Evolutionary conservation across 331 rosid genomes (phyloP), one percentile per base, ranked within the genome.

Genomic region (Quercus lobata): DNA sequence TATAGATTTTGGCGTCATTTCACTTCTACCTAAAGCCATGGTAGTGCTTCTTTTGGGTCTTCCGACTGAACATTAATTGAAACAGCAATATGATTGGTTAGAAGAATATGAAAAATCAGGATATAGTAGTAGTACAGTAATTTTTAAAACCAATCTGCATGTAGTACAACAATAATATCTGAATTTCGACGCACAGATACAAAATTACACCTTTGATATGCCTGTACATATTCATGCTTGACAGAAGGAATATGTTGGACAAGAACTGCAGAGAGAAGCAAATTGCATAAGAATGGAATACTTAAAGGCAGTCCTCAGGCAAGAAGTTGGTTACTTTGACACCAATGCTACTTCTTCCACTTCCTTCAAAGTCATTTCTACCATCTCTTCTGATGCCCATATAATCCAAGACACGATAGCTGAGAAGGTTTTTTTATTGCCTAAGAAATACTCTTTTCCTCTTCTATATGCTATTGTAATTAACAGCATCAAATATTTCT

Each of bases 161-260:
- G 1, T 58, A 58, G 30, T 58, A 22, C 65, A 58, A 10, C 22
- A 58, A 58, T 58, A 58, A 7, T 58, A 25, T 4, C 1, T 58
- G 3, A 12, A 22, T 58, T 58, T 58, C 1, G 30, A 58, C 22
- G 65, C 17, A 58, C 6, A 22, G 4, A 22, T 22, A 58, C 29
- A 3, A 22, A 22, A 58, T 58, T 58, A 58, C 65, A 10, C 1
- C 10, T 25, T 49, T 49, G 54, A 49, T 41, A 41, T 8, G 54
- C 17, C 5, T 69, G 46, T 75, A 70, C 22, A 60, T 9, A 7
- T 12, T 32, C 15, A 57, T 70, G 73, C 70, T 16, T 60, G 63
- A 83, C 81, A 93, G 98, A 91, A 77, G 98, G 94, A 75, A 60
- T 86, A 70, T 91, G 96, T 82, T 91, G 98, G 97, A 90, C 92